Evolutionary conservation across 768 basidiomycete genomes (phyloP).

Genomic region (Rhodotorula babjevae): DNA sequence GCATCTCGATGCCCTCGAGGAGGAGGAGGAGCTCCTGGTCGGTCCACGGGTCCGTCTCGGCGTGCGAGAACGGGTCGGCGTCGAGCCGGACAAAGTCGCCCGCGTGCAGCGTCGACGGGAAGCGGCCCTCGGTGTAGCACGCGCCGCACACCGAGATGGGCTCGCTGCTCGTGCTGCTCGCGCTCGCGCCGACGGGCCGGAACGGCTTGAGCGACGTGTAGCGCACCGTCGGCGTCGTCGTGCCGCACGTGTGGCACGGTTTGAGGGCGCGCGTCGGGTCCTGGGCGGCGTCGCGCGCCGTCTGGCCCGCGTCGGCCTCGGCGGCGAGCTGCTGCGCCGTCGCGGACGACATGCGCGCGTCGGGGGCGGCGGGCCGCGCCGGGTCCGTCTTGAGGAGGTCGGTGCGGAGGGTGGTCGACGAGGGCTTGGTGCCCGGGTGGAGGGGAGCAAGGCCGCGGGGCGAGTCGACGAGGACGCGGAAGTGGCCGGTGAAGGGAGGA

Average conservation of each 20-base stretch:
- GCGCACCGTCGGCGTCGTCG: slow-evolving; percentile 69
- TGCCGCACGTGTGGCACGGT: slow-evolving; percentile 87
- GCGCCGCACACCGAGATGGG: slow-evolving; percentile 75
- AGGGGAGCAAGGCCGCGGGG: slow-evolving; percentile 92
- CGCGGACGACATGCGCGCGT: slow-evolving; percentile 50
- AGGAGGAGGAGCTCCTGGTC: slow-evolving; percentile 84
- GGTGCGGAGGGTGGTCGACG: slow-evolving; percentile 18
- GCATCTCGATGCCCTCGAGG: slow-evolving; percentile 97
- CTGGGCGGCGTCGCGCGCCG: slow-evolving; percentile 53
- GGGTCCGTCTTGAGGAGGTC: slow-evolving; percentile 40
- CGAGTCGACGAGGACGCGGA: slow-evolving; percentile 93
- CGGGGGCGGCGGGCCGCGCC: slow-evolving; percentile 48
- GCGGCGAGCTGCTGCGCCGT: slow-evolving; percentile 58
- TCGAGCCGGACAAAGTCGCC: slow-evolving; percentile 76
- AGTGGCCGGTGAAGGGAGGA: slow-evolving; percentile 97
- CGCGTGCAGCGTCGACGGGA: slow-evolving; percentile 91
- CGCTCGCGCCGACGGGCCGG: background rate
- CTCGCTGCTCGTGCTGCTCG: slow-evolving; percentile 58
- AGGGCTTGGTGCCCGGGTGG: slow-evolving; percentile 52
- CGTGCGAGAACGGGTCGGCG: slow-evolving; percentile 23
- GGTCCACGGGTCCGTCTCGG: slow-evolving; percentile 66
- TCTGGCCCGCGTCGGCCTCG: slow-evolving; percentile 75
- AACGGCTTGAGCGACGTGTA: slow-evolving; percentile 77
- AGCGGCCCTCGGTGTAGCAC: slow-evolving; percentile 94
- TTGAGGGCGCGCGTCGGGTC: slow-evolving; percentile 63